Evolutionary conservation across 2,329 filamentous ascomycete genomes (phyloP).

Genomic region (Incumbomyces delicatus): DNA sequence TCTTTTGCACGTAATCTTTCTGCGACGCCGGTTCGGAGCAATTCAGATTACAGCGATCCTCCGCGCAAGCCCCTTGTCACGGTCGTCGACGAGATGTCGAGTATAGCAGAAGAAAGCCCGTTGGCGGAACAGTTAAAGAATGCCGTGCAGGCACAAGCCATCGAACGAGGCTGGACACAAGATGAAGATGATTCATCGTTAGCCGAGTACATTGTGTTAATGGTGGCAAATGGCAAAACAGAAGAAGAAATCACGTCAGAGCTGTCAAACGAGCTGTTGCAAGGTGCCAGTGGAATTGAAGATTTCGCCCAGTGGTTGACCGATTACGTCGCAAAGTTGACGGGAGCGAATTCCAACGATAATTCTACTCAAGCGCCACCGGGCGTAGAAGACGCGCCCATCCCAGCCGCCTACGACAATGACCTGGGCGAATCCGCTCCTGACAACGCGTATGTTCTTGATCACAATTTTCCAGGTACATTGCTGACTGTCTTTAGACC

Average conservation of each 20-base stretch:
- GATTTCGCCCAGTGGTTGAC: conserved; percentile 94
- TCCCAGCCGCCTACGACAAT: conserved; percentile 18
- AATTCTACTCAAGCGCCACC: conserved; percentile 50
- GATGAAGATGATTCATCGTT: conserved; percentile 73
- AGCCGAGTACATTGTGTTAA: conserved; percentile 92
- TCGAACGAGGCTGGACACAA: conserved; percentile 85
- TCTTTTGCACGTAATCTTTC: too few species aligned
- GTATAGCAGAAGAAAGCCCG: conserved; percentile 58
- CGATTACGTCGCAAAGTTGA: conserved; percentile 53
- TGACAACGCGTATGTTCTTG: conserved; percentile 20
- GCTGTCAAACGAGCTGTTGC: conserved; percentile 76
- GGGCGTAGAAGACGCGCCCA: conserved; percentile 47
- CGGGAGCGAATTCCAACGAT: conserved; percentile 9
- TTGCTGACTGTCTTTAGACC: conserved; percentile 48
- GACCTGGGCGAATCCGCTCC: conserved; percentile 20
- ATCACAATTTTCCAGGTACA: conserved; percentile 2
- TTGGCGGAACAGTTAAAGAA: conserved; percentile 73
- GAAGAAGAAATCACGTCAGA: conserved; percentile 82
- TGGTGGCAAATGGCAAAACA: conserved; percentile 92
- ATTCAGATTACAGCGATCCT: too few species aligned
- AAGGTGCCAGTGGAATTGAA: conserved; percentile 71
- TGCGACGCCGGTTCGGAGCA: too few species aligned
- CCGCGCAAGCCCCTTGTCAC: neutral
- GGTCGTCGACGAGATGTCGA: conserved; percentile 12
- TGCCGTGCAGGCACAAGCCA: conserved; percentile 80